Conservation (phyloP, 2,329 filamentous ascomycete genomes). For the Cordyceps cicadae region DNA sequence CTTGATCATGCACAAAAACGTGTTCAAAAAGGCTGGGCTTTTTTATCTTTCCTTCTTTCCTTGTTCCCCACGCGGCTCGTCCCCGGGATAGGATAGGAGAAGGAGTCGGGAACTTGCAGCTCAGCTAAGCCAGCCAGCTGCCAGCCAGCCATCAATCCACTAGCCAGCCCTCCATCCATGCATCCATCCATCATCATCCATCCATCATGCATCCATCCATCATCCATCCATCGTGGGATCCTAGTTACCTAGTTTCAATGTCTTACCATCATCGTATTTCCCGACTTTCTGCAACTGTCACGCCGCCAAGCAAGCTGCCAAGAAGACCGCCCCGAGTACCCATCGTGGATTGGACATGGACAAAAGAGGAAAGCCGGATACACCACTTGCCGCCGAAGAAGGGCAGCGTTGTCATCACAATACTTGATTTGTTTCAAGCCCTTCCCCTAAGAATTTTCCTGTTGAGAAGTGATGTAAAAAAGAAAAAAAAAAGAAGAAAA, state of each 20-base stretch:
- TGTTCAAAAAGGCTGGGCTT: background rate
- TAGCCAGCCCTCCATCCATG: too few relatives aligned
- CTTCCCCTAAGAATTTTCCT: background rate
- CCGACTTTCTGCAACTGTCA: background rate
- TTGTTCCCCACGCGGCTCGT: background rate
- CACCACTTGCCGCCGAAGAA: too few relatives aligned
- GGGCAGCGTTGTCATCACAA: too few relatives aligned
- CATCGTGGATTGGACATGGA: background rate
- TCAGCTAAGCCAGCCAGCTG: too few relatives aligned
- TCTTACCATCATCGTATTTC: background rate
- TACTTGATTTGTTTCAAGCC: background rate
- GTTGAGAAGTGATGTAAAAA: background rate
- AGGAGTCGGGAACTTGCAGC: too few relatives aligned
- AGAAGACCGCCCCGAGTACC: background rate
- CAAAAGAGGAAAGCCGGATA: too few relatives aligned
- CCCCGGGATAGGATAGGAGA: too few relatives aligned
- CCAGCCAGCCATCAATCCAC: too few relatives aligned
- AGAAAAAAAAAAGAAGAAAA: background rate
- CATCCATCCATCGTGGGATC: too few relatives aligned
- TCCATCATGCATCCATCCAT: too few relatives aligned
- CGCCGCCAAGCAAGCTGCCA: background rate
- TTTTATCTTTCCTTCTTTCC: too few relatives aligned
- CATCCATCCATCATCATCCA: too few relatives aligned
- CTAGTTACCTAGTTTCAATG: background rate
- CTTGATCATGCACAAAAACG: background rate